Base-by-base conservation (phyloP, 768 basidiomycete genomes). In the Coprinellus micaceus region DNA sequence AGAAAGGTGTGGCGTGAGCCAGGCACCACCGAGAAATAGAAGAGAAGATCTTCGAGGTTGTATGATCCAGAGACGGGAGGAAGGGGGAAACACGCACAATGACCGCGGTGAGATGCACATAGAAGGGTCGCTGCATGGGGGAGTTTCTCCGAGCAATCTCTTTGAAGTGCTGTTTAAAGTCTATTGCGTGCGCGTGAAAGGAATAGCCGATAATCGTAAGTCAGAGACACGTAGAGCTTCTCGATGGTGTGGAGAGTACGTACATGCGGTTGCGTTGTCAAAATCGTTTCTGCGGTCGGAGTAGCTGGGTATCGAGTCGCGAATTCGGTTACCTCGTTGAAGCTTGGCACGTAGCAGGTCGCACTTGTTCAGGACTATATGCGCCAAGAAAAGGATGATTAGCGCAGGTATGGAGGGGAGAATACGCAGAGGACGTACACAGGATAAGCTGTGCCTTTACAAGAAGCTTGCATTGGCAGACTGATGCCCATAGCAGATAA, bases 101-200 rank as follows among this genome's bases (percentile, higher is more conserved):
- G 49, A 90, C 87, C 49, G 88, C 87, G 33, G 89, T 91, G 37
- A 87, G 75, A 73, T 90, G 85, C 52, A 85, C 77, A 61, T 83
- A 86, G 68, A 89, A 89, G 0, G 82, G 79, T 4, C 89, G 80
- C 40, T 81, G 78, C 24, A 80, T 75, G 12, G 86, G 85, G 1
- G 89, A 89, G 60, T 78, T 71, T 43, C 77, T 75, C 59, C 79
- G 82, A 45, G 79, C 77, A 36, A 89, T 86, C 52, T 91, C 89
- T 64, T 82, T 88, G 69, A 92, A 91, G 64, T 90, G 88, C 56
- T 85, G 82, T 61, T 86, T 84, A 69, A 92, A 89, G 68, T 91
- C 89, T 91, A 25, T 45, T 19, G 22, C 10, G n/a, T 11, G 7
- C 52, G 47, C 49, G 24, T 46, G 36, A 48, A 51, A 21, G 40